Conservation (phyloP, 2,329 filamentous ascomycete genomes). For the Mycocentrospora acerina region DNA sequence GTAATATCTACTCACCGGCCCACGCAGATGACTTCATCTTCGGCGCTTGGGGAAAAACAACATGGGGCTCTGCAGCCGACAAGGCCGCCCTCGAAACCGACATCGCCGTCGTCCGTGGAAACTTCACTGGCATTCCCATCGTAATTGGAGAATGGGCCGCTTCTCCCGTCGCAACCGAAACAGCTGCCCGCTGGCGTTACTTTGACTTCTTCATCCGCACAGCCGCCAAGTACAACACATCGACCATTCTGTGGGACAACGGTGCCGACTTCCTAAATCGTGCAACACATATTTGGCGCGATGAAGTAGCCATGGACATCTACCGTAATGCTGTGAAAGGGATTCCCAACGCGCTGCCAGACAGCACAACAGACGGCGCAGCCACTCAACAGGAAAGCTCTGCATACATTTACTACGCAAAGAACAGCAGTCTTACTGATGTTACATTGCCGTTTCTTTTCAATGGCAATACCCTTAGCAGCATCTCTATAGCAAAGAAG, state of each 20-base stretch:
- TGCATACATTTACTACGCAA: constrained; percentile 58
- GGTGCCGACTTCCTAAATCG: constrained; percentile 59
- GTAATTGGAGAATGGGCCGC: constrained; percentile 62
- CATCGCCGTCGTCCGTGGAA: constrained; percentile 53
- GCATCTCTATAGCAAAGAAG: constrained; percentile 36
- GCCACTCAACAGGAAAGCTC: constrained; percentile 52
- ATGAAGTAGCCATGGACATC: constrained; percentile 52
- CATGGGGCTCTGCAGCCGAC: constrained; percentile 59
- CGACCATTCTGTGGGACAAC: constrained; percentile 62
- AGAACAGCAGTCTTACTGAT: constrained; percentile 47
- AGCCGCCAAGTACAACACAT: constrained; percentile 52
- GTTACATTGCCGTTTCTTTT: constrained; percentile 53
- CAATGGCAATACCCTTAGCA: constrained; percentile 56
- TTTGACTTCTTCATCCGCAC: constrained; percentile 56
- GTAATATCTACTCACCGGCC: not conserved
- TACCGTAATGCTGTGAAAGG: constrained; percentile 49
- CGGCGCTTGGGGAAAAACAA: constrained; percentile 59
- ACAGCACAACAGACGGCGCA: constrained; percentile 53
- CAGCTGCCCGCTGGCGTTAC: constrained; percentile 60
- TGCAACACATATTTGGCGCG: constrained; percentile 52
- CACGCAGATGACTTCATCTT: constrained; percentile 42
- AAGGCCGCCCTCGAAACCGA: constrained; percentile 54
- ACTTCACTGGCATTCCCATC: constrained; percentile 58
- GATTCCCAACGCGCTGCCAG: constrained; percentile 53
- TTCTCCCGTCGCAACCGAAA: constrained; percentile 53